phyloP scores from a whole-genome alignment of 768 basidiomycete species.

The Naganishia vishniacii region DNA sequence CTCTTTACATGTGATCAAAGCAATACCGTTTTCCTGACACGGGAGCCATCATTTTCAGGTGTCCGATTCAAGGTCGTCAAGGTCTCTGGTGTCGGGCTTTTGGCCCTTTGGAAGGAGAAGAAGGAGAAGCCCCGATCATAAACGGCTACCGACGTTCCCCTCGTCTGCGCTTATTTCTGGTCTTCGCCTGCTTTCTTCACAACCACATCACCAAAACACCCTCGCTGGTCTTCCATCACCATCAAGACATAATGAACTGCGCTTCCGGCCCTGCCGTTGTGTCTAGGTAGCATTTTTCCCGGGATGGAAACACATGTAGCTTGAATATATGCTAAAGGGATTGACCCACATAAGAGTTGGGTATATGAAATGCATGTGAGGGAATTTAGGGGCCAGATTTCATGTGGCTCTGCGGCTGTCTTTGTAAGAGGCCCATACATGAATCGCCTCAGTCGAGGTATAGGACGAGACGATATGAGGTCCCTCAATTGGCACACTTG shows the following conservation, averaged over 20 bases:
- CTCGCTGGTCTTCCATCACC: conserved; percentile 12
- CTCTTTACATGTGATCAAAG: neutral
- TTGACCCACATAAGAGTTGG: neutral
- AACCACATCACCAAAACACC: neutral
- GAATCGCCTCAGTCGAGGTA: too few relatives aligned
- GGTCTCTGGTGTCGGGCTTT: conserved; percentile 97
- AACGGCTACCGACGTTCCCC: conserved; percentile 24
- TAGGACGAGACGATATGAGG: too few relatives aligned
- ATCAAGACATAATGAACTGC: neutral
- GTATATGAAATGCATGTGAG: conserved; percentile 20
- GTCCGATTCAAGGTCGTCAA: conserved; percentile 99
- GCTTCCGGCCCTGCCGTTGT: neutral
- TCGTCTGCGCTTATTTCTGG: neutral
- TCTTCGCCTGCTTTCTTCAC: neutral
- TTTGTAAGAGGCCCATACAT: too few relatives aligned
- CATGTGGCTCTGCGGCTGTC: too few relatives aligned
- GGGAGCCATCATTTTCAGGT: neutral
- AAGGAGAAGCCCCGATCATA: conserved; percentile 79
- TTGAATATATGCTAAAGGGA: neutral
- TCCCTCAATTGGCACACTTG: too few relatives aligned
- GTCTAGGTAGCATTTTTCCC: conserved; percentile 8
- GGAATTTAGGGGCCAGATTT: conserved; percentile 2
- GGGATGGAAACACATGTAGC: conserved; percentile 18
- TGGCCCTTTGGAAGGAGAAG: conserved; percentile 98
- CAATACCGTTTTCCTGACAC: neutral